Conservation (phyloP, 768 basidiomycete species). For the Kwoniella sp. region DNA sequence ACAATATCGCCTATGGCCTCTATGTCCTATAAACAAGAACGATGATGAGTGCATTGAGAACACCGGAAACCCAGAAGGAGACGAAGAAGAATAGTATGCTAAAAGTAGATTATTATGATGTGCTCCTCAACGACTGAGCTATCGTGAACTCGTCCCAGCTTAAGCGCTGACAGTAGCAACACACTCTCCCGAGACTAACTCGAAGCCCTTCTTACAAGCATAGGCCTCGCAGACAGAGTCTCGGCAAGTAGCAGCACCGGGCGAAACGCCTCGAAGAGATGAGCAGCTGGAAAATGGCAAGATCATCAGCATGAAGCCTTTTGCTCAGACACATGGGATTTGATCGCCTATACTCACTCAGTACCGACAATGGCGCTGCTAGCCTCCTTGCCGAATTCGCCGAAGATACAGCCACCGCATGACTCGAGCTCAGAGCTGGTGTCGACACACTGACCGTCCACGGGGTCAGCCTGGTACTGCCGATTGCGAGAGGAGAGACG, state of each 20-base stretch:
- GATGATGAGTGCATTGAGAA: no score
- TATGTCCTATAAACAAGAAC: no score
- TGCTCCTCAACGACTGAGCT: no score
- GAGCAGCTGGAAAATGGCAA: slow-evolving; percentile 18
- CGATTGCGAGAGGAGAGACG: no score
- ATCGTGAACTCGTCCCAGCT: slow-evolving; percentile 30
- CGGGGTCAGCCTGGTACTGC: no score
- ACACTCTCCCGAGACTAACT: slow-evolving; percentile 16
- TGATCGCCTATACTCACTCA: slow-evolving; percentile 17
- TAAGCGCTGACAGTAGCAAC: slow-evolving; percentile 46
- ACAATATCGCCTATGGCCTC: no score
- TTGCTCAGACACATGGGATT: neutral
- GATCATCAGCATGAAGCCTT: neutral
- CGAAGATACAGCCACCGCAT: slow-evolving; percentile 22
- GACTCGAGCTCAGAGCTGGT: slow-evolving; percentile 15
- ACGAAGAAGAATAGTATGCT: no score
- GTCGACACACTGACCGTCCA: neutral
- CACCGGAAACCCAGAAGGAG: no score
- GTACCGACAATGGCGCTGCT: slow-evolving; percentile 6
- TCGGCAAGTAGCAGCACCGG: slow-evolving; percentile 23
- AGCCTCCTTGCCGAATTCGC: slow-evolving; percentile 5
- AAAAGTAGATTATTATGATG: no score
- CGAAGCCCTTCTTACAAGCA: slow-evolving; percentile 26
- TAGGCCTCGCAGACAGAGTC: slow-evolving; percentile 20
- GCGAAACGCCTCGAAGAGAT: slow-evolving; percentile 10